Evolutionary conservation across 768 basidiomycete species (phyloP), one percentile per base, ranked within the genome.

Genomic region (Hemileccinum impolitum): DNA sequence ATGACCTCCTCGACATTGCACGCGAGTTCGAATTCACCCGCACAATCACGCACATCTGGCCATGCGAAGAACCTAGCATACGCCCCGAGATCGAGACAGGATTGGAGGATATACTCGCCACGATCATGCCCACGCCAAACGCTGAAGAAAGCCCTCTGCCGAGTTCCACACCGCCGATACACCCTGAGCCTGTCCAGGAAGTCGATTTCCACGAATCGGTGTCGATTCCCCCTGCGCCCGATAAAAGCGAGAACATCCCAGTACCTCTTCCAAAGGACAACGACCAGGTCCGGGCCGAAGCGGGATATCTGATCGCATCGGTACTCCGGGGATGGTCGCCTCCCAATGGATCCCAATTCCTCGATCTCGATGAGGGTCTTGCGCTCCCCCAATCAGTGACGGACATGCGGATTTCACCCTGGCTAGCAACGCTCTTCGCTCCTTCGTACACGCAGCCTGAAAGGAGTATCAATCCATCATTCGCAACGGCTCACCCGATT

Each of bases 1-100:
- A 64, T 17, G 61, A 58, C 39, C 47, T 64, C 45, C 64, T 64
- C 51, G 64, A 66, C 23, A 63, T 64, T 14, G 64, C 64, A 1
- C 56, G 39, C 38, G 63, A 63, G 31, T 66, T 59, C 48, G 64
- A 66, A 45, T 64, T 61, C 50, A 48, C 61, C 21, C 53, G 34
- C 46, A 51, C 55, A 19, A 57, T 63, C 51, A 45, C 55, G 15
- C 55, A 60, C 34, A 23, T 60, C 43, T 54, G 58, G 53, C 53
- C 58, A 34, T 48, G 43, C 43, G 55, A 63, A 25, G 61, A 57
- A 18, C 14, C 37, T 15, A n/a, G 10, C 32, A 10, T 34, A 36
- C 48, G 18, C 11, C 7, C 39, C 17, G 61, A 60, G 23, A 47
- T 44, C 17, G 61, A 60, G 19, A 47, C 47, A 3, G 32, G 12